Percentiles rank a stretch among this genome's conserved stretches.
phyloP scores from a whole-genome alignment of 1,284 basidiomycete genomes.

The Mrakiaceae sp. region DNA sequence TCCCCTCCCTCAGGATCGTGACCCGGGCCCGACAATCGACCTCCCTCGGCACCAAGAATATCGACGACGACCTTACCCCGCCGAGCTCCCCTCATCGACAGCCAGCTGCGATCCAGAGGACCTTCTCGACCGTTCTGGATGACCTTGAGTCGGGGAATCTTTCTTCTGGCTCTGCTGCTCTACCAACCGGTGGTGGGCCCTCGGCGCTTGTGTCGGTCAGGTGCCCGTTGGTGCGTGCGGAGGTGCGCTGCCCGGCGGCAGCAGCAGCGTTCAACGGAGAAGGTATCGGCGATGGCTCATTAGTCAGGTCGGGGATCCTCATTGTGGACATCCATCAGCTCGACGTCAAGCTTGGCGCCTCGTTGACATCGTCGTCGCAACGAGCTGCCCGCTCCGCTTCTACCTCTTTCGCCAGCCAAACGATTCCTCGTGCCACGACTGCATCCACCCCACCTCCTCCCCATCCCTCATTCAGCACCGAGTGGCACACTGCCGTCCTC shows the following conservation, averaged over 20 bases:
- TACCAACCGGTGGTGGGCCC: too few relatives aligned
- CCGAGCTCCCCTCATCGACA: not conserved
- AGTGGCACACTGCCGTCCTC: conserved; percentile 1
- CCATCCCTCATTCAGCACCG: not conserved
- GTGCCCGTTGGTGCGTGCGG: conserved; percentile 26
- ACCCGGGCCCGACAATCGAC: conserved; percentile 19
- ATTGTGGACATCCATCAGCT: conserved; percentile 31
- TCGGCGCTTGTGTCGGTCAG: too few relatives aligned
- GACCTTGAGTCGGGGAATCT: conserved; percentile 1
- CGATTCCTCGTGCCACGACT: too few relatives aligned
- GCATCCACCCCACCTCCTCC: too few relatives aligned
- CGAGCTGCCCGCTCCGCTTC: too few relatives aligned
- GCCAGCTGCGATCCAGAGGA: not conserved
- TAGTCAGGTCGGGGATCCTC: conserved; percentile 33
- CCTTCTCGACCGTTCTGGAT: conserved; percentile 10
- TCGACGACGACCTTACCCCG: not conserved
- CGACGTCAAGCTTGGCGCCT: not conserved
- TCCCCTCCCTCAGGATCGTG: conserved; percentile 25
- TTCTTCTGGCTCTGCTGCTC: not conserved
- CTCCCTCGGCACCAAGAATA: conserved; percentile 13
- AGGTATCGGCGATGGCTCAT: conserved; percentile 29
- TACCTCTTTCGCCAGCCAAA: too few relatives aligned
- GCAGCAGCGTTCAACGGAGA: conserved; percentile 20
- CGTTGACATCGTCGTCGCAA: conserved; percentile 9
- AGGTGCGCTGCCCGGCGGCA: conserved; percentile 34